Evolutionary conservation across 2,329 filamentous ascomycete species (phyloP), one percentile per base, ranked within the genome.

Genomic region (Aspergillus chevalieri): DNA sequence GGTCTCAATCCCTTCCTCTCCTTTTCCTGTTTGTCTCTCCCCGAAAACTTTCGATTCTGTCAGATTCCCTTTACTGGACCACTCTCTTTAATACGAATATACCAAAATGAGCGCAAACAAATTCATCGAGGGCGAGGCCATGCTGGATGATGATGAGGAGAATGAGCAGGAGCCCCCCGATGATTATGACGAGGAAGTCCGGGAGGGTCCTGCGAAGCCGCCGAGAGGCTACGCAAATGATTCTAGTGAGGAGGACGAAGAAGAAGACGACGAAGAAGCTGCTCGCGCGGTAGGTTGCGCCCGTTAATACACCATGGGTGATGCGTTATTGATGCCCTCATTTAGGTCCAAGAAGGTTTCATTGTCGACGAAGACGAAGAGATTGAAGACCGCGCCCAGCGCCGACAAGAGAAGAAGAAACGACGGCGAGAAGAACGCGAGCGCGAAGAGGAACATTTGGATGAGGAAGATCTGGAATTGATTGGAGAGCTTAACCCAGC

Each of bases 391-490:
- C 80, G 79, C 58, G 81, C 82, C 54, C 70, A 73, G 50, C 69
- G 76, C 59, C 79, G 82, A 34, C 76, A 81, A 56, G 86, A 86
- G 68, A 83, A 84, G 64, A 82, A 83, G 69, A 95, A 93, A 75
- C 85, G 89, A 58, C 84, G 89, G 62, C 72, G 81, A 41, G 79
- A 83, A 52, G 87, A 94, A 65, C 85, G 87, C 49, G 87, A 89
- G 63, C 84, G 89, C 54, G 89, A 95, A 64, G 90, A 92, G 53
- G 87, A 89, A 52, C 77, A 76, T 52, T 81, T 98, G 7, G 93
- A 97, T 60, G 92, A 96, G 58, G 93, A 98, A 68, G 93, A 98
- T 77, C 73, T 98, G 50, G 93, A 97, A 65, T 78, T 98, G 49
- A 96, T 98, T 59, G 91, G 90, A 46, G 87, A 94, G 66, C 84